Conservation (phyloP, 2,329 filamentous ascomycete species). For the Epichloe uncinata region DNA sequence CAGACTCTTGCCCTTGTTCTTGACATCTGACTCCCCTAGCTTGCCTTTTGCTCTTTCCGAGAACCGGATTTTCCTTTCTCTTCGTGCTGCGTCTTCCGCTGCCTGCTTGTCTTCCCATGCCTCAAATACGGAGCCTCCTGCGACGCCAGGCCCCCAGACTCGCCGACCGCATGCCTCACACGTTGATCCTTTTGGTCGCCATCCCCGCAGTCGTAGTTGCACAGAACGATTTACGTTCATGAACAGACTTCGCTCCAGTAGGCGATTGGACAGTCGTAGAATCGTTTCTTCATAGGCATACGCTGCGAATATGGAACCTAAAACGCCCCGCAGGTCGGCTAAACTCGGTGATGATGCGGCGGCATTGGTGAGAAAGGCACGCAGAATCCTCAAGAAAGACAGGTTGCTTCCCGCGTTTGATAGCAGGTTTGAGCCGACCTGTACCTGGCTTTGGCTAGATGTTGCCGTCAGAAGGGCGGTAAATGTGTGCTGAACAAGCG, state of each 20-base stretch:
- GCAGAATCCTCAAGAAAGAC: constrained; percentile 78
- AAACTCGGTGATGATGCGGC: constrained; percentile 72
- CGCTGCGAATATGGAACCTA: constrained; percentile 82
- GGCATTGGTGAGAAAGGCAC: constrained; percentile 75
- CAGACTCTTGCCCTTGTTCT: constrained; percentile 31
- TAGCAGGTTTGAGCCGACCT: constrained; percentile 20
- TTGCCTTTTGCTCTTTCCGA: constrained; percentile 26
- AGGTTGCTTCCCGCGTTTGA: constrained; percentile 40
- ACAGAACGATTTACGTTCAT: constrained; percentile 65
- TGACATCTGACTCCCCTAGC: constrained; percentile 17
- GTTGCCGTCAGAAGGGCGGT: constrained; percentile 72
- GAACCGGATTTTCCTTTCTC: constrained; percentile 25
- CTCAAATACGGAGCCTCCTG: constrained; percentile 59
- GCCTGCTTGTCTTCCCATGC: constrained; percentile 59
- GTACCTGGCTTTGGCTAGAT: constrained; percentile 32
- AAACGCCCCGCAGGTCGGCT: constrained; percentile 71
- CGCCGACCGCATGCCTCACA: constrained; percentile 77
- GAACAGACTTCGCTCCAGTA: constrained; percentile 83
- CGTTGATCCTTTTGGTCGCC: constrained; percentile 73
- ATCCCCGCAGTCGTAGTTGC: constrained; percentile 66
- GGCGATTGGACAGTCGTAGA: constrained; percentile 67
- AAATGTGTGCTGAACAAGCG: constrained; percentile 79
- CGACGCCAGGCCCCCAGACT: constrained; percentile 77
- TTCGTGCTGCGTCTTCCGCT: constrained; percentile 31
- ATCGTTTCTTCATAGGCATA: constrained; percentile 94